These are phyloP conservation scores for Xylariaceae sp. DNA, from an alignment of 2,329 filamentous ascomycete genomes.

Conservation along the genomic window DNA sequence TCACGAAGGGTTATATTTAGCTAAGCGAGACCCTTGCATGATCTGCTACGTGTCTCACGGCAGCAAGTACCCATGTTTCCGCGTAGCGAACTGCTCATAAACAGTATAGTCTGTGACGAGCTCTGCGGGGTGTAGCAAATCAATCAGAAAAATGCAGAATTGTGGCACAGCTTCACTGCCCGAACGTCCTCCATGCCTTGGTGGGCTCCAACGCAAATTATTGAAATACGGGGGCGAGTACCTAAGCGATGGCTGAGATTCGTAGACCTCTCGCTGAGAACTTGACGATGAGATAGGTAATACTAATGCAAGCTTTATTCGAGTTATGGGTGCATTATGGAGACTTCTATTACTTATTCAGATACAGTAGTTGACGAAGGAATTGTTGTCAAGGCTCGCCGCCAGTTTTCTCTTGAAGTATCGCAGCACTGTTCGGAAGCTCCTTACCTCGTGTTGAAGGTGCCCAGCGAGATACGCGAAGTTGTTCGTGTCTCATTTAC, in stretches of 20 bases:
- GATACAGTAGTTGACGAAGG: neutral
- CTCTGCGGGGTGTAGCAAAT: too few species aligned
- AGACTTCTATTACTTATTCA: neutral
- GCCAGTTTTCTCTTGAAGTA: neutral
- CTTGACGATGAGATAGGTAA: neutral
- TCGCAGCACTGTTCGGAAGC: neutral
- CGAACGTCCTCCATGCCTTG: too few species aligned
- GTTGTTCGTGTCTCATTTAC: neutral
- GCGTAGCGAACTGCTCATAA: too few species aligned
- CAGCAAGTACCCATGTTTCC: too few species aligned
- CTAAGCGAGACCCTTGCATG: too few species aligned
- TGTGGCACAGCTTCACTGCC: too few species aligned
- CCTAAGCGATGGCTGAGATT: neutral
- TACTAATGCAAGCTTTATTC: neutral
- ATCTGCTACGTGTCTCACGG: too few species aligned
- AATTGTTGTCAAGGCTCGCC: neutral
- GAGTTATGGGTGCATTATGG: neutral
- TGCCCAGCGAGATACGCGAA: neutral
- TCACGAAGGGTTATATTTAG: too few species aligned
- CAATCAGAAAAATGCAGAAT: too few species aligned
- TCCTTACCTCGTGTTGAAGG: neutral
- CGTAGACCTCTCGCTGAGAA: neutral
- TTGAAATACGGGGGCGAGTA: too few species aligned
- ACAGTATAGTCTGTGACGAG: too few species aligned
- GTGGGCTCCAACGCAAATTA: too few species aligned